Conservation (phyloP, 2,329 filamentous ascomycete species). For the Byssochlamys sp. region DNA sequence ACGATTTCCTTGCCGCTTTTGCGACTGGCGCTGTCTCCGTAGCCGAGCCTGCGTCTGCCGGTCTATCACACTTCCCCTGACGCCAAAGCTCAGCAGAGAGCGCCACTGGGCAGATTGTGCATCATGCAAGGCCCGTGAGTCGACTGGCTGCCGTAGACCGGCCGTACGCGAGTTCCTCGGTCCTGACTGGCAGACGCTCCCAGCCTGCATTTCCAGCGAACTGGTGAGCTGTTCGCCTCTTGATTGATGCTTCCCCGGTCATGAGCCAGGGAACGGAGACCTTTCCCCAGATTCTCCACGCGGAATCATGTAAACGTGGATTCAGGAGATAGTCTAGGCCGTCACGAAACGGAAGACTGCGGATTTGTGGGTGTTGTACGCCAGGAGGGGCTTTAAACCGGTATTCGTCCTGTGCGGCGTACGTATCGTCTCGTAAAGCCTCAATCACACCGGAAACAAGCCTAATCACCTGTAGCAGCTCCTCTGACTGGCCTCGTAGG, state of each 20-base stretch:
- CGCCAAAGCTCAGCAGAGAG: not conserved
- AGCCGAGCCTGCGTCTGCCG: not conserved
- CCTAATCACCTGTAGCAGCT: not conserved
- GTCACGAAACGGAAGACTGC: not conserved
- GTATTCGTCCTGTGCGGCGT: not conserved
- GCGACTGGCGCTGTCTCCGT: conserved; percentile 1
- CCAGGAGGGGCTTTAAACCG: not conserved
- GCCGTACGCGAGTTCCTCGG: not conserved
- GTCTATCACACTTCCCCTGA: not conserved
- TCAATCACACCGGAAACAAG: not conserved
- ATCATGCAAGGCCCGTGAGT: not conserved
- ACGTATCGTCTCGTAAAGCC: not conserved
- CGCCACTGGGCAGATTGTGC: not conserved
- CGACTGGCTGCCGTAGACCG: not conserved
- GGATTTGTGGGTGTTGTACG: not conserved
- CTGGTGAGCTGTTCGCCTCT: not conserved
- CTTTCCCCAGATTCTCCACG: not conserved
- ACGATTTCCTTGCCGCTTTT: conserved; percentile 21
- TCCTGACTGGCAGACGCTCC: not conserved
- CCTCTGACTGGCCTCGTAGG: not conserved
- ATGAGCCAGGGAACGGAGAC: not conserved
- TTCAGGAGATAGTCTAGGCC: not conserved
- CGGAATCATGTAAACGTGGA: not conserved
- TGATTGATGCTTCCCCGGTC: not conserved
- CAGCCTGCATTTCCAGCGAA: not conserved